Evolutionary conservation across 495 filamentous ascomycete genomes (phyloP).

Genomic region (Chaetomium cochliodes): DNA sequence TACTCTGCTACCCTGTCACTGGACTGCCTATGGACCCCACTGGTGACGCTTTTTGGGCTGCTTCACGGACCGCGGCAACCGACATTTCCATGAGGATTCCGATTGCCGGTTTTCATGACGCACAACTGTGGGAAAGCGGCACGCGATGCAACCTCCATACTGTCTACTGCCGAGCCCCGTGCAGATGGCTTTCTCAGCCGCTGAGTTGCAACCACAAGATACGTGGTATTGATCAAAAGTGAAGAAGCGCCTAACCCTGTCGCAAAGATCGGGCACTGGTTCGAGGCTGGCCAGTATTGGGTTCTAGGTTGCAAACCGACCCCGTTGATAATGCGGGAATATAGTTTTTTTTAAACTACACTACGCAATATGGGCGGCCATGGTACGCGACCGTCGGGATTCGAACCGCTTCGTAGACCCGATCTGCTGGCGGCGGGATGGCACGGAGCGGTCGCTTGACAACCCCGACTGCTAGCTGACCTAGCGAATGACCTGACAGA

Average conservation of each 20-base stretch:
- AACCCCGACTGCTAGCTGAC: background rate
- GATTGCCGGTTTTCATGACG: slow-evolving; percentile 1
- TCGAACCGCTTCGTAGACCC: background rate
- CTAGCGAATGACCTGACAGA: background rate
- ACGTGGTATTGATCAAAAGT: background rate
- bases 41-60: background rate
- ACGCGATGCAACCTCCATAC: slow-evolving; percentile 9
- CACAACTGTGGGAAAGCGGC: slow-evolving; percentile 1
- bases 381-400: background rate
- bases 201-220: background rate
- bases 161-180: background rate
- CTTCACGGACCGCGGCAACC: background rate
- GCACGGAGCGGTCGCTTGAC: background rate
- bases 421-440: background rate
- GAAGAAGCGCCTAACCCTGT: background rate
- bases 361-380: too few species aligned
- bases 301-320: too few species aligned
- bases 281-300: too few species aligned
- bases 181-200: background rate
- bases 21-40: background rate
- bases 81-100: background rate
- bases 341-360: background rate
- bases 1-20: too few species aligned
- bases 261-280: too few species aligned
- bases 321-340: background rate